Evolutionary conservation across 139 green algal genomes (phyloP).

Genomic region (Closterium sp.): DNA sequence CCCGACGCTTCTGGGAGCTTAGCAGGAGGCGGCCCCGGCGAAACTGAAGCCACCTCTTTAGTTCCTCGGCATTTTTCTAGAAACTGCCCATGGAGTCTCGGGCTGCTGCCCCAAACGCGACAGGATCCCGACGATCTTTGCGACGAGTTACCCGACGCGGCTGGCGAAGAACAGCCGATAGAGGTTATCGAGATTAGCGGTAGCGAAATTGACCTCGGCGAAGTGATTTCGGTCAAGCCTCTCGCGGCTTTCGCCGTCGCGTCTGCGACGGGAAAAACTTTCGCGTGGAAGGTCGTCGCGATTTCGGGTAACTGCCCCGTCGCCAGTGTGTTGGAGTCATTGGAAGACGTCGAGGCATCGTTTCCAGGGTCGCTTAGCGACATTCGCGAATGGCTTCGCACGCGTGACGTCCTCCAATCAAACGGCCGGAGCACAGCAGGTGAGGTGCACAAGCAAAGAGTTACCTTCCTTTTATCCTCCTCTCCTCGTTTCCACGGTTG

Average conservation of each 20-base stretch:
- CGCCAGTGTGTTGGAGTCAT: background rate
- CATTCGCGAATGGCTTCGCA: background rate
- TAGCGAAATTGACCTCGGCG: background rate
- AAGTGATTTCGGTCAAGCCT: background rate
- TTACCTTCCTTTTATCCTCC: background rate
- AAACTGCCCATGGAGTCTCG: conserved; percentile 4
- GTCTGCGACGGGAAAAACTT: background rate
- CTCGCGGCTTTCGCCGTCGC: conserved; percentile 1
- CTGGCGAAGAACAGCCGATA: background rate
- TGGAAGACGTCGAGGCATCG: background rate
- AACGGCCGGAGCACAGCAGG: background rate
- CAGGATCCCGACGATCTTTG: background rate
- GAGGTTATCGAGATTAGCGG: conserved; percentile 2
- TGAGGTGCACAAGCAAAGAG: no score
- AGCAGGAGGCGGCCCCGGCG: background rate
- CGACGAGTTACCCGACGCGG: background rate
- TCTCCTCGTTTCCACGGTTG: no score
- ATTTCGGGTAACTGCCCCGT: background rate
- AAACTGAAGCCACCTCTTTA: background rate
- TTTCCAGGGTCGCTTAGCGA: background rate
- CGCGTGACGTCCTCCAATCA: background rate
- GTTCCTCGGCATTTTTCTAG: background rate
- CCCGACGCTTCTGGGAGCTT: background rate
- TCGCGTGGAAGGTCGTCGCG: background rate
- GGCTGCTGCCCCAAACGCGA: background rate